Evolutionary conservation across 2,329 filamentous ascomycete species (phyloP).

Genomic region (Aspergillus amoenus): DNA sequence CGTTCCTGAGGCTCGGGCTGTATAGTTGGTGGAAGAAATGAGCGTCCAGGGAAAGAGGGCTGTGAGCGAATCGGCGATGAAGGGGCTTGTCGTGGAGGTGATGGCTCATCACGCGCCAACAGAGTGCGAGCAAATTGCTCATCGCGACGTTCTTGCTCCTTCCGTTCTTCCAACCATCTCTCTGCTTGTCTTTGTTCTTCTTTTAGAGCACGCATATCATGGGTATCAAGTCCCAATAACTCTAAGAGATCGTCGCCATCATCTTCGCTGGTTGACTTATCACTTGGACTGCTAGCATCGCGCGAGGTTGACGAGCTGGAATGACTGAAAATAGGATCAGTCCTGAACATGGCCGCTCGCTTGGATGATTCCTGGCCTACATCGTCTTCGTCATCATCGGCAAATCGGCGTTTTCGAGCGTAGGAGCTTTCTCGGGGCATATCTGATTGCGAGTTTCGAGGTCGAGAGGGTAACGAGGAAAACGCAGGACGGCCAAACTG

Average conservation of each 20-base stretch:
- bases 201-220: constrained; percentile 28
- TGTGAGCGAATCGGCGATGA: constrained; percentile 7
- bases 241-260: constrained; percentile 20
- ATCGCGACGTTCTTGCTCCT: constrained; percentile 37
- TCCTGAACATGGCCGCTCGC: background rate
- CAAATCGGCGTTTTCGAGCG: constrained; percentile 17
- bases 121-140: constrained; percentile 40
- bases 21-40: background rate
- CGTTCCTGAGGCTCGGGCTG: no score
- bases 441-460: constrained; percentile 1
- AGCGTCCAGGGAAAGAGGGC: constrained; percentile 3
- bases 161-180: constrained; percentile 28
- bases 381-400: background rate
- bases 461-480: background rate
- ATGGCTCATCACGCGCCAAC: constrained; percentile 28
- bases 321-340: background rate
- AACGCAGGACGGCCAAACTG: background rate
- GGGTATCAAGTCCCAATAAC: constrained; percentile 26
- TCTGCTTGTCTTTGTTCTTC: constrained; percentile 34
- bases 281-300: background rate
- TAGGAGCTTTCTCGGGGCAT: background rate
- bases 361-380: background rate
- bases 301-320: background rate
- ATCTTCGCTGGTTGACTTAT: background rate
- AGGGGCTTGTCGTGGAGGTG: constrained; percentile 4